Base-by-base conservation (phyloP, 2,329 filamentous ascomycete genomes). In the Paramyrothecium roridum region DNA sequence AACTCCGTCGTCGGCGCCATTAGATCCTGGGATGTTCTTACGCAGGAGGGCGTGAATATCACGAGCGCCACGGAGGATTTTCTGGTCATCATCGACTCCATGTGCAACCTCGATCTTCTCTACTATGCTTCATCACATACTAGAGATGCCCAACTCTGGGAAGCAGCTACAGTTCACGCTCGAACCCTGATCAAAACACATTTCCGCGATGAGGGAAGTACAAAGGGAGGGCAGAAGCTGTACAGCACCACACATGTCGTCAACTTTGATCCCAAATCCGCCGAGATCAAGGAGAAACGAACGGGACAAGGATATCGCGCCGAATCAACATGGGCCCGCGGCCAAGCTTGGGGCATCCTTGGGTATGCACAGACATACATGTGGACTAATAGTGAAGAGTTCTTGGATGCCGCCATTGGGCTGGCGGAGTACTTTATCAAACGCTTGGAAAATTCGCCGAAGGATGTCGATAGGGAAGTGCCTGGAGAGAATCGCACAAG, bases 341-440 rank as follows among this genome's bases (percentile, higher is more conserved):
- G 80, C 2, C 80, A 82, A 54, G 78, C 78, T 0, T 82, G 80
- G 79, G 73, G 70, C 1, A 76, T 81, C 17, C 65, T 80, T 17
- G 79, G 79, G 0, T 82, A 79, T 51, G 71, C 78, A 0, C 78
- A 81, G 57, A 75, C 77, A 0, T 81, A 78, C 54, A 63, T 64
- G 33, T 81, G 78, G 76, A 81, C 79, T 0, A 73, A 73, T 12
- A 73, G 79, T 1, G 20, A 55, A 0, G 67, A 68, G 2, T 81
- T 80, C 50, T 65, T 81, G 1, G 63, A 75, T 0, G 76, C 77
- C 0, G 75, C 81, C 0, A 71, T 73, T 3, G 71, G 71, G 1
- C 66, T 80, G 37, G 77, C 79, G 1, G 71, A 80, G 40, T 82
- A 82, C 56, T 83, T 83, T 57, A 57, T 82, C 12, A 55, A 65